phyloP scores from a whole-genome alignment of 2,329 filamentous ascomycete species.

The Hysterium pulicare region DNA sequence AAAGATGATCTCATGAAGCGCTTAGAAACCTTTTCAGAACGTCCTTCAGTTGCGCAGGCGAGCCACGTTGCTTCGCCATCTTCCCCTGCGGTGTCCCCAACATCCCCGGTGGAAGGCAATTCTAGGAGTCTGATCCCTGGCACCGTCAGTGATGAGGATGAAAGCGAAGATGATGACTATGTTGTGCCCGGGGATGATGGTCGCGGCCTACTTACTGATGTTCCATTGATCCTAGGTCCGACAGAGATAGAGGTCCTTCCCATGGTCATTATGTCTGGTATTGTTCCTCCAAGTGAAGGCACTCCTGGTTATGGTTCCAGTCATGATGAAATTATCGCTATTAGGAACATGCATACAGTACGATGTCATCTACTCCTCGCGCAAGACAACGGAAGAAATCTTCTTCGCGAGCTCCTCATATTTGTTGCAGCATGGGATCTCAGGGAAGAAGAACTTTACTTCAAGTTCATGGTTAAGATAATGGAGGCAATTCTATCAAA shows the following conservation, averaged over 20 bases:
- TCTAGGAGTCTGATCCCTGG: slow-evolving; percentile 15
- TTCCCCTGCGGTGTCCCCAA: slow-evolving; percentile 13
- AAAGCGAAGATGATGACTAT: slow-evolving; percentile 74
- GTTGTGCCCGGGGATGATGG: slow-evolving; percentile 67
- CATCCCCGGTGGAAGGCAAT: slow-evolving; percentile 27
- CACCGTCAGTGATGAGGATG: slow-evolving; percentile 57
- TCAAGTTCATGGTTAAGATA: slow-evolving; percentile 94
- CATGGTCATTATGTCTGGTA: slow-evolving; percentile 96
- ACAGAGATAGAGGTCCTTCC: slow-evolving; percentile 94
- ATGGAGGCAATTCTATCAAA: slow-evolving; percentile 90
- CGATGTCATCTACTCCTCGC: slow-evolving; percentile 86
- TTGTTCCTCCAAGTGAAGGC: slow-evolving; percentile 76
- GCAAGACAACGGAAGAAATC: slow-evolving; percentile 83
- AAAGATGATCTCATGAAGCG: slow-evolving; percentile 52
- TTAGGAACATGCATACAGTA: slow-evolving; percentile 81
- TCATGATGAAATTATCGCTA: slow-evolving; percentile 53
- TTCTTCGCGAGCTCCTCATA: slow-evolving; percentile 85
- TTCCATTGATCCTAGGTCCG: slow-evolving; percentile 88
- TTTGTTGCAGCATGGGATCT: slow-evolving; percentile 98
- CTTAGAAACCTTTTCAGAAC: slow-evolving; percentile 45
- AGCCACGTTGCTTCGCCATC: slow-evolving; percentile 36
- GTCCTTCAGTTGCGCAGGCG: slow-evolving; percentile 34
- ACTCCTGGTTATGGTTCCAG: slow-evolving; percentile 51
- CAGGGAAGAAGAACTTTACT: slow-evolving; percentile 88
- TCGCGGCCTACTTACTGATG: slow-evolving; percentile 84